Base-by-base conservation (phyloP, 2,329 filamentous ascomycete species). In the Penicillium concentricum region DNA sequence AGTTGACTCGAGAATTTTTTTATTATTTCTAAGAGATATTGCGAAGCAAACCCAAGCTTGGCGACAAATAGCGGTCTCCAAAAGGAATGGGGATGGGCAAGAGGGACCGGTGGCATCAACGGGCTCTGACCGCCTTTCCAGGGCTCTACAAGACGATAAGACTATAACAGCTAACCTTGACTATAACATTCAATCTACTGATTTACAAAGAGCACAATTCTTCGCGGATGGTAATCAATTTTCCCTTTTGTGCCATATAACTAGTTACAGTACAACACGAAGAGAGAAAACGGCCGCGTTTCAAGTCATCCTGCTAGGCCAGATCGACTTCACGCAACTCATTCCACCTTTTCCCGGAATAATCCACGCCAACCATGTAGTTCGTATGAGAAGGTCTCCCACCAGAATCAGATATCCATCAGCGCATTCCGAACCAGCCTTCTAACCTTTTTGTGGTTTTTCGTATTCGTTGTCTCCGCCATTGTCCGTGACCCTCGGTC, bases 361-460 rank as follows among this genome's bases (percentile, higher is more conserved):
- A 43, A 49, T 39, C 37, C 51, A 44, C 39, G 53, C 24, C 30
- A 61, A 51, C 57, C 56, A 46, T 51, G 52, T 54, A 57, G 60
- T 62, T 54, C 60, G 30, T 50, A 61, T 61, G 61, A 54, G 52
- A 61, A 35, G 54, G 37, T 49, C 46, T 54, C 51, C 54, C 55
- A 46, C 45, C 39, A 53, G 49, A 57, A 56, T 55, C 26, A 47
- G 45, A 49, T 20, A 57, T 54, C 43, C 55, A 49, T 44, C 55
- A 57, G 26, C 44, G 51, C 51, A 45, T 48, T 49, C 51, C 45
- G 53, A 56, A 35, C 51, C 62, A 63, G 56, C 61, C 59, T 61
- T 67, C 64, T 67, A 67, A 61, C 62, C 59, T 63, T 67, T 62
- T 66, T 61, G 63, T 57, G 61, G 61, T 58, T 63, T 65, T 61